Evolutionary conservation across 352 stramenopile genomes (phyloP), one percentile per base, ranked within the genome.

Genomic region (Halophytophthora batemanensis): DNA sequence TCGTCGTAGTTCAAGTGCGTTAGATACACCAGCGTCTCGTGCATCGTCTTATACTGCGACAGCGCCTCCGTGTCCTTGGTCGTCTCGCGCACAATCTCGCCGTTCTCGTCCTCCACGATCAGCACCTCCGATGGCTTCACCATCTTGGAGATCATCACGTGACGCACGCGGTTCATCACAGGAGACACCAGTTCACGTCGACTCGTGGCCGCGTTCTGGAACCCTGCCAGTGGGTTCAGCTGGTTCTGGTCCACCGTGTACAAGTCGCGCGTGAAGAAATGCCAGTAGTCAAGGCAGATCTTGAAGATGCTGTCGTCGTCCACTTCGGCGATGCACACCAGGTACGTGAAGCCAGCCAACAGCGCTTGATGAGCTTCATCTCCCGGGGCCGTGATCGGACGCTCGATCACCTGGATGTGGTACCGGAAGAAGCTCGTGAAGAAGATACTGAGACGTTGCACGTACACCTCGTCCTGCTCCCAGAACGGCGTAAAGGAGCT

Each of bases 1-100:
- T 99, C 97, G 62, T 99, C 96, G 53, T 97, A 98, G 74, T 99
- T 98, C 42, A 99, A 74, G 69, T 99, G 96, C n/a, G 97, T 99
- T 47, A 99, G 82, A 74, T 99, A 99, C 42, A 99, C 97, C 5
- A 99, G 74, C 12, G 93, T 98, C 76, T 99, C 97, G 52, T 98
- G 83, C 96, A 99, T 99, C 7, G 95, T 99, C 80, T 99, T 99
- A 78, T 99, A 99, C 81, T 99, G 95, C 28, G 96, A 98, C 59
- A 99, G 94, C 1, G 97, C 96, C 66, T 99, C 97, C 7, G 96
- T 99, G 64, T 99, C 97, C 74, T 99, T 99, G 15, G 93, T 98
- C n/a, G 91, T 98, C 74, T 99, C 96, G 25, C 96, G 85, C 31
- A 97, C 86, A 50, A 97, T 94, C 52, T 96, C 95, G 25, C 97